Percentiles rank a stretch among this genome's conserved stretches.
Evolutionary conservation across 495 filamentous ascomycete species (phyloP).

Genomic region (Penicillium odoratum): DNA sequence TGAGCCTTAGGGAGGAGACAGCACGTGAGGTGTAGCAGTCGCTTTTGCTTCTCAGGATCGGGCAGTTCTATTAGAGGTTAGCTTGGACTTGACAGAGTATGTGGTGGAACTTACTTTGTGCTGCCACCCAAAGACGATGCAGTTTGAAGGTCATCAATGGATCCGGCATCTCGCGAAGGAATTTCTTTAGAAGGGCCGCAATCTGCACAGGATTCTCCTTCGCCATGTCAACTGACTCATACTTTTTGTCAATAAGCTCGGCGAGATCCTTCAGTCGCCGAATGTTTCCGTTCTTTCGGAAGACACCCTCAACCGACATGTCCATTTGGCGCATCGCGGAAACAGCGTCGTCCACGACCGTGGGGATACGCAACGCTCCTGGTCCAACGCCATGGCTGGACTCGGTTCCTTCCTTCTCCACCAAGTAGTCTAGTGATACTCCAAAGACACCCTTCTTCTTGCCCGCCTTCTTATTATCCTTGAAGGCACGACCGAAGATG

Average conservation of each 20-base stretch:
- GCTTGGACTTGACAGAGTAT: slow-evolving; percentile 5
- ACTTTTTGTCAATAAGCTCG: slow-evolving; percentile 81
- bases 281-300: slow-evolving; percentile 99
- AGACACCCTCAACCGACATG: slow-evolving; percentile 97
- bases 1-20: slow-evolving; percentile 92
- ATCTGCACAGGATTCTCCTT: slow-evolving; percentile 89
- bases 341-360: slow-evolving; percentile 86
- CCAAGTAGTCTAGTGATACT: slow-evolving; percentile 75
- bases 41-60: slow-evolving; percentile 77
- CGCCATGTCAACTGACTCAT: slow-evolving; percentile 76
- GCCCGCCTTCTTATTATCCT: slow-evolving; percentile 72
- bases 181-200: slow-evolving; percentile 92
- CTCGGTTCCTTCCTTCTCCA: slow-evolving; percentile 92
- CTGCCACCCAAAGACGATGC: slow-evolving; percentile 84
- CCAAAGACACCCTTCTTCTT: slow-evolving; percentile 97
- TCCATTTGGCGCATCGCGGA: slow-evolving; percentile 98
- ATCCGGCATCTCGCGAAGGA: slow-evolving; percentile 91
- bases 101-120: slow-evolving; percentile 64
- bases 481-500: slow-evolving; percentile 94
- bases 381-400: slow-evolving; percentile 95
- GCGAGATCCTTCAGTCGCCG: slow-evolving; percentile 80
- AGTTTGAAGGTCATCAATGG: slow-evolving; percentile 94
- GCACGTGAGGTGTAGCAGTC: slow-evolving; percentile 87
- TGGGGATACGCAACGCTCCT: slow-evolving; percentile 81
- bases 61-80: slow-evolving; percentile 62